Percentiles rank a stretch among this genome's conserved stretches.
Evolutionary conservation across 2,329 filamentous ascomycete species (phyloP).

Genomic region (Colletotrichum paranaense): DNA sequence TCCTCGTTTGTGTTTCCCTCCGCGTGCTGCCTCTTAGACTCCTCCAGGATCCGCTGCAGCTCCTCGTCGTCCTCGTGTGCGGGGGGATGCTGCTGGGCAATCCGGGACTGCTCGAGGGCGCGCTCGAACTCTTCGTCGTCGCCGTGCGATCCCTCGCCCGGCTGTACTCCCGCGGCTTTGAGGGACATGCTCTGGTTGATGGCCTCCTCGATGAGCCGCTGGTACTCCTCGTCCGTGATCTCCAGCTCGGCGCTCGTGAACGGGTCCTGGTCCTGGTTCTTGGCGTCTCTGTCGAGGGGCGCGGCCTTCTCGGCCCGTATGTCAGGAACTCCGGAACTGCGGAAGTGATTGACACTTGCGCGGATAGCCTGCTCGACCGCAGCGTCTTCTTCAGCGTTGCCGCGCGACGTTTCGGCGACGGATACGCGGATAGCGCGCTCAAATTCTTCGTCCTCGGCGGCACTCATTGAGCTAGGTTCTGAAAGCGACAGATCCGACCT

Average conservation of each 20-base stretch:
- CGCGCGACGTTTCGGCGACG: conserved; percentile 76
- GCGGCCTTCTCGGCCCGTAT: background rate
- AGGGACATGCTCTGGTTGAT: conserved; percentile 62
- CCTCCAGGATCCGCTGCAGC: conserved; percentile 53
- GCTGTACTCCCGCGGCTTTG: conserved; percentile 37
- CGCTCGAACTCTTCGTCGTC: conserved; percentile 52
- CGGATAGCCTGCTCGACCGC: conserved; percentile 79
- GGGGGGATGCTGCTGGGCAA: background rate
- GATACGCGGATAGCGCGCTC: conserved; percentile 79
- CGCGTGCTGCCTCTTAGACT: conserved; percentile 45
- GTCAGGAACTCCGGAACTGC: conserved; percentile 38
- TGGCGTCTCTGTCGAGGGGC: conserved; percentile 14
- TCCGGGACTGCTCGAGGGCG: conserved; percentile 53
- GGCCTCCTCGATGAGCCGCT: conserved; percentile 66
- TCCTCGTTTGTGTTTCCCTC: conserved; percentile 48
- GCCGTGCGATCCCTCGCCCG: conserved; percentile 38
- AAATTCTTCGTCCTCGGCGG: conserved; percentile 67
- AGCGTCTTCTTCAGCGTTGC: conserved; percentile 76
- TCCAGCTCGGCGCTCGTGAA: conserved; percentile 44
- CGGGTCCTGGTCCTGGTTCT: conserved; percentile 32
- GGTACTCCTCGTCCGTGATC: conserved; percentile 69
- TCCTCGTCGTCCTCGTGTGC: conserved; percentile 47
- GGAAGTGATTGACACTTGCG: conserved; percentile 73
- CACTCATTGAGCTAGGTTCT: conserved; percentile 20
- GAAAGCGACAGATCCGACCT: conserved; percentile 37